A percentile compares a stretch with the other conserved stretches of the same genome.
These are phyloP conservation scores for Gonapodya prolifera DNA, from an alignment of 192 early-diverging fungal genomes.

Conservation along the genomic window DNA sequence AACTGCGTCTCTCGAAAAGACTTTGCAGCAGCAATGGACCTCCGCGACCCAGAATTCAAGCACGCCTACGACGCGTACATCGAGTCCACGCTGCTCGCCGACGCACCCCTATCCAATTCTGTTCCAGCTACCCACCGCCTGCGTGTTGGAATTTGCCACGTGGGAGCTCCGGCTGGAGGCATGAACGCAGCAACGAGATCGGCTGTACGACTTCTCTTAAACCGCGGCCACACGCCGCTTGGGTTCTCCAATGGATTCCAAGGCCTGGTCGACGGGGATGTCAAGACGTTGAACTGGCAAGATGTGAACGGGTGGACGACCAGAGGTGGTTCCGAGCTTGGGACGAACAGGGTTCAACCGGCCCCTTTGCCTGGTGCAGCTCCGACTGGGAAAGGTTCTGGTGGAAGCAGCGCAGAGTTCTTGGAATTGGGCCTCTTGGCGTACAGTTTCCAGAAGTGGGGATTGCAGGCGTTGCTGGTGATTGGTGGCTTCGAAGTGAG, in stretches of 20 bases:
- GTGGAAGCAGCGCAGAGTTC: conserved; percentile 13
- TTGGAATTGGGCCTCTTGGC: conserved; percentile 79
- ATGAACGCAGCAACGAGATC: conserved; percentile 94
- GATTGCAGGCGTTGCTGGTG: conserved; percentile 82
- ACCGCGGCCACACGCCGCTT: conserved; percentile 76
- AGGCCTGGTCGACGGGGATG: conserved; percentile 71
- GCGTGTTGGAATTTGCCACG: conserved; percentile 82
- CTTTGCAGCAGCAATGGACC: conserved; percentile 76
- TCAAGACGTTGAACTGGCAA: conserved; percentile 68
- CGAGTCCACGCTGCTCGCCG: conserved; percentile 18
- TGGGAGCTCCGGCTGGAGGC: conserved; percentile 92
- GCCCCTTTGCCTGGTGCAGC: conserved; percentile 32
- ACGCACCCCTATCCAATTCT: too few species aligned
- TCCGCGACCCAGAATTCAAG: conserved; percentile 76
- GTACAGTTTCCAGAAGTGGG: conserved; percentile 80
- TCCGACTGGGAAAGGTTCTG: background rate
- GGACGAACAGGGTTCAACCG: conserved; percentile 88
- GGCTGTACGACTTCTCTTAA: conserved; percentile 67
- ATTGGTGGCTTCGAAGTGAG: conserved; percentile 87
- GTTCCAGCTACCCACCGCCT: conserved; percentile 44
- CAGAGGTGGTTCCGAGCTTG: conserved; percentile 81
- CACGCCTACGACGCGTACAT: conserved; percentile 33
- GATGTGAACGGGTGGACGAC: conserved; percentile 84
- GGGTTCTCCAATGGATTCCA: conserved; percentile 87
- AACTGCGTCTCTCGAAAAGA: conserved; percentile 69